These are phyloP conservation scores for Gymnopilus dilepis DNA, from an alignment of 768 basidiomycete genomes.

Conservation along the genomic window DNA sequence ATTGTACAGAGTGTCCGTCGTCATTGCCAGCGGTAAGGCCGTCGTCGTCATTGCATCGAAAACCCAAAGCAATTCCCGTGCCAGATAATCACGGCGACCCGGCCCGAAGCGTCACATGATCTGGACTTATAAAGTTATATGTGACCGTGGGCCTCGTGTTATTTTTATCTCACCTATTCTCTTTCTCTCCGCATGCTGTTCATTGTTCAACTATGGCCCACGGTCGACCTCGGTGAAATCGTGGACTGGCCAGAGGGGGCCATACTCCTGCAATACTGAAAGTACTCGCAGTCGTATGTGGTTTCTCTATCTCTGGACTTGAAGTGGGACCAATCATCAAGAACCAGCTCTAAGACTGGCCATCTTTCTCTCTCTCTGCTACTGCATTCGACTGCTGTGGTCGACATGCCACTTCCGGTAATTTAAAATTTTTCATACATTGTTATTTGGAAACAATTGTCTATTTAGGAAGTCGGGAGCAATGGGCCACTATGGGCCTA, in stretches of 20 bases:
- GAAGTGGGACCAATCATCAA: too few species aligned
- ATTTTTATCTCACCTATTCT: background rate
- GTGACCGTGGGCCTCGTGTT: too few species aligned
- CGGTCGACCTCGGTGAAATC: background rate
- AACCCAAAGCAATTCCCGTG: background rate
- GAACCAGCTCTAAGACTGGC: too few species aligned
- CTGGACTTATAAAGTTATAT: too few species aligned
- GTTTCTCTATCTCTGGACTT: too few species aligned
- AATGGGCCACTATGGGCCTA: background rate
- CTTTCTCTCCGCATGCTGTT: background rate
- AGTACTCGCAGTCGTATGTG: too few species aligned
- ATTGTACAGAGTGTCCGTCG: slow-evolving; percentile 3
- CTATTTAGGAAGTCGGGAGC: background rate
- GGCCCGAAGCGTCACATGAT: background rate
- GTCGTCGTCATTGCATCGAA: background rate
- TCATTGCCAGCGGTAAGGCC: background rate
- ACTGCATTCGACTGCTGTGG: background rate
- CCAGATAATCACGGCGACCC: background rate
- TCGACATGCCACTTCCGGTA: background rate
- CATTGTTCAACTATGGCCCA: background rate
- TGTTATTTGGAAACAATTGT: slow-evolving; percentile 1
- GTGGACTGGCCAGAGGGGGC: too few species aligned
- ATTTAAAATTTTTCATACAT: background rate
- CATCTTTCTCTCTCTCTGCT: too few species aligned
- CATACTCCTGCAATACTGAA: too few species aligned